Percentiles rank a stretch among this genome's conserved stretches.
These are phyloP conservation scores for Aspergillus spinulosporus DNA, from an alignment of 2,329 filamentous ascomycete genomes.

Conservation along the genomic window DNA sequence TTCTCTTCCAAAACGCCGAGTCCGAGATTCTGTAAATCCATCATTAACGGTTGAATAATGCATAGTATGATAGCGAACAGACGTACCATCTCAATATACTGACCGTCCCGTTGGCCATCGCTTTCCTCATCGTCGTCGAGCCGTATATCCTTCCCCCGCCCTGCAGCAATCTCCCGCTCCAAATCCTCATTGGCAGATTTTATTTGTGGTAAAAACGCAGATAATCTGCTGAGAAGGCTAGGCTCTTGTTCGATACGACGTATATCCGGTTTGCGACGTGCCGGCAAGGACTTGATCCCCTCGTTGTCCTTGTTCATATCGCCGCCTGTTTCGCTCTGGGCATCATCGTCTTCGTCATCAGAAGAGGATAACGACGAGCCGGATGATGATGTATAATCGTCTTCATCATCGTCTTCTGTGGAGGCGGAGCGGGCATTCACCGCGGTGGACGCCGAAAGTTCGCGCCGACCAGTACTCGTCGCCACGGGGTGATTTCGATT, in stretches of 20 bases:
- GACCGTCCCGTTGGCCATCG: conserved; percentile 30
- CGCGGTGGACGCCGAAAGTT: conserved; percentile 9
- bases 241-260: conserved; percentile 28
- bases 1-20: conserved; percentile 48
- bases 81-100: conserved; percentile 48
- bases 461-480: conserved; percentile 6
- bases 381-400: conserved; percentile 27
- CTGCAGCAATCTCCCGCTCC: conserved; percentile 39
- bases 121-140: conserved; percentile 39
- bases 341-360: conserved; percentile 28
- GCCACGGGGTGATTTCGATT: background rate
- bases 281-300: conserved; percentile 31
- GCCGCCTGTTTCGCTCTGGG: conserved; percentile 15
- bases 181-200: conserved; percentile 46
- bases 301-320: background rate
- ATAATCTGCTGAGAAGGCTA: conserved; percentile 39
- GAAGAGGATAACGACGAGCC: conserved; percentile 20
- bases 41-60: background rate
- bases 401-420: conserved; percentile 21
- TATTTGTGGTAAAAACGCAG: conserved; percentile 45
- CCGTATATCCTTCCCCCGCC: conserved; percentile 31
- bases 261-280: conserved; percentile 39
- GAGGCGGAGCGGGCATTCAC: conserved; percentile 7
- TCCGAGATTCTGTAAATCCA: conserved; percentile 40
- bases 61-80: background rate